Evolutionary conservation across 345 rosid genomes (phyloP), one percentile per base, ranked within the genome.

Genomic region (Aquilaria sinensis): DNA sequence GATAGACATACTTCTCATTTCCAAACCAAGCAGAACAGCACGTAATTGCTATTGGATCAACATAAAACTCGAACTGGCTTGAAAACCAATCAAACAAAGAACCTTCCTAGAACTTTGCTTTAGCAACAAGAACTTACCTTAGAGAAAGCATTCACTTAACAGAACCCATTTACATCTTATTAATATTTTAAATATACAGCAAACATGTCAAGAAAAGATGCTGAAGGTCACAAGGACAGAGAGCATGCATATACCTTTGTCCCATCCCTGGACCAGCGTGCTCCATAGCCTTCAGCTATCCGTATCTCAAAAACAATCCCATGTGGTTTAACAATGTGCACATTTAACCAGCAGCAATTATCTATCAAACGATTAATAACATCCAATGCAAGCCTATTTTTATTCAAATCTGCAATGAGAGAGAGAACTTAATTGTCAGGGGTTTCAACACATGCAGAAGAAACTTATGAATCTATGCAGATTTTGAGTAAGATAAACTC

Each of bases 261-360:
- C 61, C 96, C 90, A 76, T 88, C 92, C 58, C 50, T 67, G 15
- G 92, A 85, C 92, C 94, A 91, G 55, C 87, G 76, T 46, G 86
- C 94, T 59, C 92, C 94, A 52, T 83, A 88, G 51, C 90, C 94
- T 53, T 82, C 75, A 66, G 65, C 73, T 57, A 72, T 79, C 67
- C 96, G 70, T 66, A 86, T 81, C 81, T 86, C 94, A 37, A 83
- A 86, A 58, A 88, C 85, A 67, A 66, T 74, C 33, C 94, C 92
- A 29, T 80, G 92, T 33, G 81, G 85, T 64, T 82, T 84, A 72
- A 80, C 84, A 7, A 76, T 68, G 72, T 84, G 85, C 73, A 83
- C 63, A 74, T 86, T 86, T 71, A 77, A 75, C 96, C 97, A 86
- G 67, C 78, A 69, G 75, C 79, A 88, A 14, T 77, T 47, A 60